Conservation (phyloP, 2,329 filamentous ascomycete species). For the Karstenula rhodostoma region DNA sequence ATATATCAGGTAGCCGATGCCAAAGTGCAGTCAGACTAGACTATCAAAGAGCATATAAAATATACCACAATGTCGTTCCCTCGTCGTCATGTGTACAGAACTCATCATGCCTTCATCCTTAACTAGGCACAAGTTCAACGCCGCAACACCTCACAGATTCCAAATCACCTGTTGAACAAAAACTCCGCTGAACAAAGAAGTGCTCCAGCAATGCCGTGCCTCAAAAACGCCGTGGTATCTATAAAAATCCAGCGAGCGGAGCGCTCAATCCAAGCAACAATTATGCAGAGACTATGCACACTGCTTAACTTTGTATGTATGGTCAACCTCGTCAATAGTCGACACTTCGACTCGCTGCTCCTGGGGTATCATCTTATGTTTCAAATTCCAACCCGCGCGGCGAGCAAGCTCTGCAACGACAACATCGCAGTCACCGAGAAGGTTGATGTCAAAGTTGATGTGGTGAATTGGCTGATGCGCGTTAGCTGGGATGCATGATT, state of each 20-base stretch:
- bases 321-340: slow-evolving; percentile 39
- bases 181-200: background rate
- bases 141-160: background rate
- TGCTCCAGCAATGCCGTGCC: slow-evolving; percentile 1
- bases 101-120: background rate
- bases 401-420: slow-evolving; percentile 87
- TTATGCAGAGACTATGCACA: background rate
- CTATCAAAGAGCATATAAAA: background rate
- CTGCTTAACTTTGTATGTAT: slow-evolving; percentile 38
- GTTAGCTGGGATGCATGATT: slow-evolving; percentile 14
- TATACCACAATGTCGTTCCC: background rate
- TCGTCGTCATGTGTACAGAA: background rate
- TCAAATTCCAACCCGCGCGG: slow-evolving; percentile 79
- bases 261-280: background rate
- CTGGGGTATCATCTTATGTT: slow-evolving; percentile 83
- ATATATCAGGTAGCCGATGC: background rate
- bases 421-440: slow-evolving; percentile 93
- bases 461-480: slow-evolving; percentile 74
- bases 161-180: background rate
- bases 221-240: slow-evolving; percentile 14
- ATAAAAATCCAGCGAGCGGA: background rate
- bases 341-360: slow-evolving; percentile 68
- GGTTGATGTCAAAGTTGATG: slow-evolving; percentile 94
- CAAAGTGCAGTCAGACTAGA: background rate
- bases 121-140: background rate